Base-by-base conservation (phyloP, 2,329 filamentous ascomycete species). In the Teratosphaeria epicoccoides region DNA sequence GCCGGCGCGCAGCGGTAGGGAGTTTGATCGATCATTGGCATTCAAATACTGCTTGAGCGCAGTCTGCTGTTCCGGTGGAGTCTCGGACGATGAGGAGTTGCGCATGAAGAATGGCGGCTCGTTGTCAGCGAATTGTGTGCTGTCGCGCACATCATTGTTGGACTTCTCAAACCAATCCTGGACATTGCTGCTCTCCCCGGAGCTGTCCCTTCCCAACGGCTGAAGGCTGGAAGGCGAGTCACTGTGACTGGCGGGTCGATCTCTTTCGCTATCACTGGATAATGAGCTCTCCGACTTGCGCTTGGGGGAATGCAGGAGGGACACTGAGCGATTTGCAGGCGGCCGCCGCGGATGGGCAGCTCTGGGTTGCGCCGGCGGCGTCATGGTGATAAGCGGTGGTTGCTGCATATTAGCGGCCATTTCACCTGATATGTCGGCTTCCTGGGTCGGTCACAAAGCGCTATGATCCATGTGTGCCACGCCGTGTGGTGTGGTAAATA, bases 111-210 rank as follows among this genome's bases (percentile, higher is more conserved):
- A 65, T 65, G 72, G 61, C 64, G 73, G 45, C 63, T 67, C 60
- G 68, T 73, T 72, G 59, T 76, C 73, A 49, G 65, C 60, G 46
- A 72, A 71, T 0, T 66, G 61, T 2, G 66, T 52, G 50, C 62
- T 66, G 51, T 65, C 64, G 47, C 69, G 68, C 12, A 72, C 70
- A 26, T 73, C 68, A 60, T 75, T 74, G 66, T 78, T 78, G 33
- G 70, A 73, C 43, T 68, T 70, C 46, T 77, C 73, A 49, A 77
- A 78, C 75, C 75, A 78, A 46, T 70, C 70, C 20, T 74, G 73
- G 2, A 72, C 73, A 55, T 76, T 75, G 58, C 74, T 76, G 61
- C 73, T 76, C 61, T 76, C 74, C 14, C 72, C 72, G 1, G 74
- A 76, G 54, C 71, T 74, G 50, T 68, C 58, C 57, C 70, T 70